These are phyloP conservation scores for Grosmannia clavigera DNA, from an alignment of 2,329 filamentous ascomycete genomes.

Conservation along the genomic window DNA sequence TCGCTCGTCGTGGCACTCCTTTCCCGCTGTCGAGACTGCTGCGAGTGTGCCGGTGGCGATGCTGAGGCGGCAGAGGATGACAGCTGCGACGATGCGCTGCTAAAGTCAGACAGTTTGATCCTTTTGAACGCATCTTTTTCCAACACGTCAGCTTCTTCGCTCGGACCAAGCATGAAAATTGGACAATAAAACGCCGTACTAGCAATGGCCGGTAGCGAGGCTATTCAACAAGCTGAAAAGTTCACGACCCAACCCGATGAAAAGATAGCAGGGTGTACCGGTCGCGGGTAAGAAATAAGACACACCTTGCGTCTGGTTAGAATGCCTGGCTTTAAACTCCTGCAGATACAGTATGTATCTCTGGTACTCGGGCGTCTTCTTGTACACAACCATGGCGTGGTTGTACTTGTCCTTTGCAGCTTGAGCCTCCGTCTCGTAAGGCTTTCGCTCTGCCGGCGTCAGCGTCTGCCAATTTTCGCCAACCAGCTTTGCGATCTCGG, in stretches of 20 bases:
- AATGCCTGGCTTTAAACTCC: constrained; percentile 67
- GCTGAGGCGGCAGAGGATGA: constrained; percentile 15
- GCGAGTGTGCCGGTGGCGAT: constrained; percentile 10
- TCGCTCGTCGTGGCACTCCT: constrained; percentile 29
- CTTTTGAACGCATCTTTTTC: constrained; percentile 38
- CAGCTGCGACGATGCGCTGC: constrained; percentile 4
- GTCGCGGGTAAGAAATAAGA: constrained; percentile 5
- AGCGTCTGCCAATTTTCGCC: constrained; percentile 73
- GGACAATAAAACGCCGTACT: neutral
- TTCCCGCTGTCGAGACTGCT: constrained; percentile 17
- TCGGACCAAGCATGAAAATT: neutral
- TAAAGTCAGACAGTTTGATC: constrained; percentile 30
- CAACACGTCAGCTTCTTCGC: constrained; percentile 10
- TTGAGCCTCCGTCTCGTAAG: constrained; percentile 60
- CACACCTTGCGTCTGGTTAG: constrained; percentile 42
- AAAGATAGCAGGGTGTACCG: neutral
- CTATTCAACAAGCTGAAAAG: neutral
- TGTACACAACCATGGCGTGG: constrained; percentile 59
- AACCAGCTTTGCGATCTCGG: constrained; percentile 71
- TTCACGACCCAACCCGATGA: neutral
- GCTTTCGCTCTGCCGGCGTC: constrained; percentile 52
- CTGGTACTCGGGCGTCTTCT: constrained; percentile 59
- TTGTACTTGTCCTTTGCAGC: constrained; percentile 67
- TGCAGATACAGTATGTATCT: constrained; percentile 60
- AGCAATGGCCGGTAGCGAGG: neutral